phyloP scores from a whole-genome alignment of 2,329 filamentous ascomycete genomes.

The Penicillium sumatraense region DNA sequence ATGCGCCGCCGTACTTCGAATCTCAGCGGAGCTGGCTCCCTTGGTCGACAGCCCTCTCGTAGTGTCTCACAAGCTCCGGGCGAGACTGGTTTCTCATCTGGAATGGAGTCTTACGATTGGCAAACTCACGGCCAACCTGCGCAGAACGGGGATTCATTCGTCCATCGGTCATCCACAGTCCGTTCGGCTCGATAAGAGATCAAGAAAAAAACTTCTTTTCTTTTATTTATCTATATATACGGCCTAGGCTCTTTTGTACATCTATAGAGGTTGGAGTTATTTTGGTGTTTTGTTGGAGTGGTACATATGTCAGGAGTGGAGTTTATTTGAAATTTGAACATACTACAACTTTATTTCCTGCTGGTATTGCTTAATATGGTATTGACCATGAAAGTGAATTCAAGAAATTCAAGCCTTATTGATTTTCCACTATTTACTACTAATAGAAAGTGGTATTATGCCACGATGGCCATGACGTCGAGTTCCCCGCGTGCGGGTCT shows the following conservation, averaged over 20 bases:
- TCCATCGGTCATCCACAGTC: constrained; percentile 35
- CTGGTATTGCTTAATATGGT: too few relatives aligned
- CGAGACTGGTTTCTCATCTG: constrained; percentile 28
- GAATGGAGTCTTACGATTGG: constrained; percentile 31
- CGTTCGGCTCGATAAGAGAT: constrained; percentile 27
- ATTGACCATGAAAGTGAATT: too few relatives aligned
- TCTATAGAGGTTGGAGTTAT: constrained; percentile 17
- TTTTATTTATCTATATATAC: background rate
- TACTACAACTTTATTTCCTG: too few relatives aligned
- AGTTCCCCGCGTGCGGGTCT: constrained; percentile 1
- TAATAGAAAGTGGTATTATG: background rate
- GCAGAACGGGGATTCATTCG: constrained; percentile 24
- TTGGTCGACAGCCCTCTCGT: constrained; percentile 29
- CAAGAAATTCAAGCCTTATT: too few relatives aligned
- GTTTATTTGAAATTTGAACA: constrained; percentile 1
- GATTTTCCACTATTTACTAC: background rate
- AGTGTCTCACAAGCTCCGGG: constrained; percentile 25
- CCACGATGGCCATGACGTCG: background rate
- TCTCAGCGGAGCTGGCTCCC: constrained; percentile 34
- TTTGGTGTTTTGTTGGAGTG: background rate
- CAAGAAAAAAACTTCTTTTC: too few relatives aligned
- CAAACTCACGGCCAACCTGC: constrained; percentile 15
- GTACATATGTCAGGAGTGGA: constrained; percentile 2
- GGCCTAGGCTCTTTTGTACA: constrained; percentile 8
- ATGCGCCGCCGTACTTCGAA: constrained; percentile 45